Evolutionary conservation across 306 rosid species (phyloP).

Genomic region (Corylus avellana): DNA sequence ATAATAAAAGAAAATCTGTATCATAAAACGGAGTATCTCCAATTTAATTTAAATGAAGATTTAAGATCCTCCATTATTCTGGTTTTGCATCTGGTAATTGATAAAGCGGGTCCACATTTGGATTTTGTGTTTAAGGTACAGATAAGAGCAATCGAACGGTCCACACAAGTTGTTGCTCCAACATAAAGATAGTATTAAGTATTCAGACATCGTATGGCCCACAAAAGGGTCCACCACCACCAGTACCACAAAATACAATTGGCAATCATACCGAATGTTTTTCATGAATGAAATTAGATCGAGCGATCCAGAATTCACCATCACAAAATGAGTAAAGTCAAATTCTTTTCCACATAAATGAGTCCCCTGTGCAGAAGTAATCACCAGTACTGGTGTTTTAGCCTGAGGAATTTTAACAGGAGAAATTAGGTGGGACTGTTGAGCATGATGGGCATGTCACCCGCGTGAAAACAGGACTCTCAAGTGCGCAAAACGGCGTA

Average conservation of each 20-base stretch:
- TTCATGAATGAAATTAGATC: background rate
- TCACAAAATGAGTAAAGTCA: background rate
- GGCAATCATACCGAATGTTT: background rate
- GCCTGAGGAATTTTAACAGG: no score
- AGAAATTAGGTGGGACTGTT: no score
- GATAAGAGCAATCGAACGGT: background rate
- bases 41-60: no score
- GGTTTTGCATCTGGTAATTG: background rate
- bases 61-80: background rate
- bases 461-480: constrained; percentile 20
- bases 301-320: background rate
- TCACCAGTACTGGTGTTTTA: no score
- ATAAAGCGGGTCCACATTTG: background rate
- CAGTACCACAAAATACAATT: background rate
- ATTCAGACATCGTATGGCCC: background rate
- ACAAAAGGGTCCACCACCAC: background rate
- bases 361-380: no score
- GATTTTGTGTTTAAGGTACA: background rate
- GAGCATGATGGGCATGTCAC: background rate
- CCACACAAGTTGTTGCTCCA: background rate
- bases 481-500: background rate
- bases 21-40: no score
- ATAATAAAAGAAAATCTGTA: no score
- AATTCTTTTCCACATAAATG: background rate
- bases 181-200: no score